Percentiles rank a stretch among this genome's conserved stretches.
Conservation (phyloP, 208 protist genomes). For the Leptomonas pyrrhocoris region DNA sequence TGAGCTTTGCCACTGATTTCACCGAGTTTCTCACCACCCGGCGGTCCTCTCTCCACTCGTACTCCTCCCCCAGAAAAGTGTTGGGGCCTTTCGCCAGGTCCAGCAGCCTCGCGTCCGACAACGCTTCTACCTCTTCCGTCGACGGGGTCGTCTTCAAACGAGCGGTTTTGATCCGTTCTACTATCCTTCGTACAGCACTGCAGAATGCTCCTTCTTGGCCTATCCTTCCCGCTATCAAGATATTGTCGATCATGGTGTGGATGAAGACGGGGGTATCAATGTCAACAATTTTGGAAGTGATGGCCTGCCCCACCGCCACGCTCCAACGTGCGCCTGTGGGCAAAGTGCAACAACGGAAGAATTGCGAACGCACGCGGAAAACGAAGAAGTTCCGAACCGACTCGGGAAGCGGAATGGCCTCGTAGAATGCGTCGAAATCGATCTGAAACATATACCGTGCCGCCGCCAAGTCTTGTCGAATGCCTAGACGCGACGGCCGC, state of each 20-base stretch:
- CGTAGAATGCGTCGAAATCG: too few relatives aligned
- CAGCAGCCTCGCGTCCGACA: not conserved
- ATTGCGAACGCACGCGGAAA: not conserved
- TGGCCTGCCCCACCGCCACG: too few relatives aligned
- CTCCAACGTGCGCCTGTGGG: slow-evolving; percentile 15
- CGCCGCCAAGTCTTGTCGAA: too few relatives aligned
- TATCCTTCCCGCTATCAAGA: too few relatives aligned
- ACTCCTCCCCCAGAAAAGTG: too few relatives aligned
- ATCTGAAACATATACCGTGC: too few relatives aligned
- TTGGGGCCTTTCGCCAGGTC: not conserved
- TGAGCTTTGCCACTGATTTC: not conserved
- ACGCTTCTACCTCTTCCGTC: not conserved
- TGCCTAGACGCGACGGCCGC: too few relatives aligned
- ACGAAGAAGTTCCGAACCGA: slow-evolving; percentile 6
- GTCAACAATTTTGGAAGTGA: too few relatives aligned
- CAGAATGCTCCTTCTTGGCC: not conserved
- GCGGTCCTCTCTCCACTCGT: not conserved
- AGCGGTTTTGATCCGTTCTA: not conserved
- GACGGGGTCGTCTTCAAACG: not conserved
- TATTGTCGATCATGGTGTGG: too few relatives aligned
- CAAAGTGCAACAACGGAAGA: slow-evolving; percentile 1
- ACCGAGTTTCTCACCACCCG: not conserved
- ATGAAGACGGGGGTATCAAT: too few relatives aligned
- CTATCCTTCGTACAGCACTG: not conserved
- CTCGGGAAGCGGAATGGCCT: too few relatives aligned